Evolutionary conservation across 2,329 filamentous ascomycete genomes (phyloP).

Genomic region (Penicillium concentricum): DNA sequence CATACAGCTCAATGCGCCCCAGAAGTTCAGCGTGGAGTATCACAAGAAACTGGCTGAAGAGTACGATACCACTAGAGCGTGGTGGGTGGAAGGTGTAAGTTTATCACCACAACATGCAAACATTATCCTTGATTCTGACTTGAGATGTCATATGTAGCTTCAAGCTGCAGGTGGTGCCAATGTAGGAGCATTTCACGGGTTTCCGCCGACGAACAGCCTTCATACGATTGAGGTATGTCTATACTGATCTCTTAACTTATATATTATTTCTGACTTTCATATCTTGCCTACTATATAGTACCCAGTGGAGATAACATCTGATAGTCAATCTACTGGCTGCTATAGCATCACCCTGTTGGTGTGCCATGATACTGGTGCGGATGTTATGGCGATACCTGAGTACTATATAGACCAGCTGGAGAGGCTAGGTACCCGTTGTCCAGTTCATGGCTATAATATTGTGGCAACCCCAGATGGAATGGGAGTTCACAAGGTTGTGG

Average conservation of each 20-base stretch:
- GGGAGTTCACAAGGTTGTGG: background rate
- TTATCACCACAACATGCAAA: background rate
- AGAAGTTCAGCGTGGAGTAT: background rate
- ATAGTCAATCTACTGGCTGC: background rate
- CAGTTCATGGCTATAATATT: background rate
- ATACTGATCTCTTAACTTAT: background rate
- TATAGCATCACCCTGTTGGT: background rate
- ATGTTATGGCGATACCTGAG: background rate
- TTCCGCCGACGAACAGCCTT: background rate
- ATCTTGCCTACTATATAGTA: background rate
- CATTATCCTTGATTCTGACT: background rate
- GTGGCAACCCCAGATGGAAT: background rate
- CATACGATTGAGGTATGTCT: background rate
- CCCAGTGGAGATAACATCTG: background rate
- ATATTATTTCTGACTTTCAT: background rate
- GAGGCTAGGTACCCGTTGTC: background rate
- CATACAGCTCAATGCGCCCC: slow-evolving; percentile 4
- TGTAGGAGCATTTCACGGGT: background rate
- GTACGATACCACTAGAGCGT: background rate
- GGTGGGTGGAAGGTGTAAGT: slow-evolving; percentile 11
- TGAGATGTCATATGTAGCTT: background rate
- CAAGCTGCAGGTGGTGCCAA: background rate
- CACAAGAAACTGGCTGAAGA: background rate
- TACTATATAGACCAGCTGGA: background rate
- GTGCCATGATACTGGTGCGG: slow-evolving; percentile 6